Percentiles rank a stretch among this genome's conserved stretches.
Conservation (phyloP, 495 filamentous ascomycete species). For the Podospora fimiseda region DNA sequence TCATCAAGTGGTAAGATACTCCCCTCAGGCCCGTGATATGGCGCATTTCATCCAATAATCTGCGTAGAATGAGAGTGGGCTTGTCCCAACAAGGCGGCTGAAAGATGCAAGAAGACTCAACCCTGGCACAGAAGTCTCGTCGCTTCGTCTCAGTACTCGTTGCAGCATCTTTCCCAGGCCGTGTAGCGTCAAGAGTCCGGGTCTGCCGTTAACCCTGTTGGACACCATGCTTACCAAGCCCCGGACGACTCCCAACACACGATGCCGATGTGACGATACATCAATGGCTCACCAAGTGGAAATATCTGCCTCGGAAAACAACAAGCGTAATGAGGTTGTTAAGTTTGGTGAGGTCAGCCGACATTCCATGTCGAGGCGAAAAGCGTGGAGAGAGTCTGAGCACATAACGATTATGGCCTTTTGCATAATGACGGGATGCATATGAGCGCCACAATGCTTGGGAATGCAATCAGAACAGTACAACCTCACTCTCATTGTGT, state of each 20-base stretch:
- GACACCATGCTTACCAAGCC: not conserved
- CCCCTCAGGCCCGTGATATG: too few relatives aligned
- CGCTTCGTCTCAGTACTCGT: too few relatives aligned
- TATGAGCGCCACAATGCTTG: not conserved
- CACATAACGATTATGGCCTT: not conserved
- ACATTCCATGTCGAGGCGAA: not conserved
- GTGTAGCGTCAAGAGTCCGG: not conserved
- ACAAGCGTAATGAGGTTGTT: not conserved
- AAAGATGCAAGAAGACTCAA: not conserved
- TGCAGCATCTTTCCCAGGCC: not conserved
- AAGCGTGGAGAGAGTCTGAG: not conserved
- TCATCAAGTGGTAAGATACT: too few relatives aligned
- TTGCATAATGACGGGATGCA: slow-evolving; percentile 3
- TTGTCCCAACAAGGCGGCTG: not conserved
- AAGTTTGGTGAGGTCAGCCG: not conserved
- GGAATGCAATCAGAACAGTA: not conserved
- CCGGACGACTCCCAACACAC: not conserved
- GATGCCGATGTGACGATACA: not conserved
- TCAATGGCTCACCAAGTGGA: not conserved
- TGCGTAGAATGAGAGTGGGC: not conserved
- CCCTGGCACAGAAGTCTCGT: too few relatives aligned
- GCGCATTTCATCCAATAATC: not conserved
- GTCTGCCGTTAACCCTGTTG: slow-evolving; percentile 5
- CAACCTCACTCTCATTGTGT: not conserved
- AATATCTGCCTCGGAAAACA: not conserved